Conservation (phyloP, 352 stramenopile genomes). For the Globisporangium sylvaticum region DNA sequence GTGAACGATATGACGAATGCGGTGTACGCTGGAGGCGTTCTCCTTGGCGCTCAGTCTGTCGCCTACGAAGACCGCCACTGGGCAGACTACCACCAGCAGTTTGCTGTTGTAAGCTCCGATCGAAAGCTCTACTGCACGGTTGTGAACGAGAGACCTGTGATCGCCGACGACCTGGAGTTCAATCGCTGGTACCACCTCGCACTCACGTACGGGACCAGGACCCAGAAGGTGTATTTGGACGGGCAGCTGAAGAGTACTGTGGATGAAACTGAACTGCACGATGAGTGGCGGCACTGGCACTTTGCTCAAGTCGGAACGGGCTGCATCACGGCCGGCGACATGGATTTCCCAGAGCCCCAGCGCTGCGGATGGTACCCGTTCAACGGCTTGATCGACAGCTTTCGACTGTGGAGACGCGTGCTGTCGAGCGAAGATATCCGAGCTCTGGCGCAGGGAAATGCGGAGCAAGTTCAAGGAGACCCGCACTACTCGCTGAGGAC, state of each 20-base stretch:
- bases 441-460: background rate
- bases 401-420: constrained; percentile 18
- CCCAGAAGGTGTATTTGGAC: constrained; percentile 37
- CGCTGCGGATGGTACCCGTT: constrained; percentile 39
- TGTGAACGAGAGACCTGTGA: constrained; percentile 23
- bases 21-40: constrained; percentile 20
- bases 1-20: background rate
- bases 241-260: constrained; percentile 22
- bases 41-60: constrained; percentile 38
- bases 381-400: constrained; percentile 32
- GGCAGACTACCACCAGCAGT: constrained; percentile 41
- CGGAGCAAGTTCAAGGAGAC: background rate
- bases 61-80: constrained; percentile 25
- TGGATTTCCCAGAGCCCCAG: constrained; percentile 17
- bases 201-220: constrained; percentile 30
- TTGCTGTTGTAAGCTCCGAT: constrained; percentile 32
- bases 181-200: constrained; percentile 44
- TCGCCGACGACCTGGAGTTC: constrained; percentile 20
- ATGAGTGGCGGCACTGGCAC: too few species aligned
- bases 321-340: constrained; percentile 26
- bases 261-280: background rate
- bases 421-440: background rate
- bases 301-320: background rate
- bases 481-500: background rate
- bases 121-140: constrained; percentile 41